These are phyloP conservation scores for Asclepias syriaca DNA, from an alignment of 257 asterid genomes.

Conservation along the genomic window DNA sequence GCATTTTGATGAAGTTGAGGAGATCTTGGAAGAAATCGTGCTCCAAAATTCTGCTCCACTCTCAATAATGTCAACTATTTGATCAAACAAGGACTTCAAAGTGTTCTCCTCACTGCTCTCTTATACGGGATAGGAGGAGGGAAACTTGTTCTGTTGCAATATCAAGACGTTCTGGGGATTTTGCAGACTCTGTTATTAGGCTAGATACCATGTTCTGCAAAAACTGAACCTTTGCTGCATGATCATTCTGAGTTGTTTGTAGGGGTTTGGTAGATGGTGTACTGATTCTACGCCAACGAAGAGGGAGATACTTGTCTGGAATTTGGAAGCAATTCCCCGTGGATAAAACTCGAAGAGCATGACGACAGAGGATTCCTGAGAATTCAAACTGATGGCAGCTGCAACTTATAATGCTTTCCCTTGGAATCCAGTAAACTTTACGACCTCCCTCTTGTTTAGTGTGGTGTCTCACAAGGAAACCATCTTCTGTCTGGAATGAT, in stretches of 20 bases:
- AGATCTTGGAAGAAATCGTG: too few species aligned
- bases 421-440: constrained; percentile 82
- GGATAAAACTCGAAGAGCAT: constrained; percentile 85
- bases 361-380: constrained; percentile 89
- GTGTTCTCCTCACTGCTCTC: too few species aligned
- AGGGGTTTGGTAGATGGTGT: constrained; percentile 35
- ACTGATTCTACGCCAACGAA: constrained; percentile 73
- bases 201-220: constrained; percentile 73
- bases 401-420: constrained; percentile 80
- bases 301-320: constrained; percentile 72
- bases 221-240: constrained; percentile 58
- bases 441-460: constrained; percentile 90
- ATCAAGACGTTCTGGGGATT: constrained; percentile 72
- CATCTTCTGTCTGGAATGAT: constrained; percentile 69
- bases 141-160: constrained; percentile 73
- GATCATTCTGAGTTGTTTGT: constrained; percentile 43
- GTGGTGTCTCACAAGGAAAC: constrained; percentile 85
- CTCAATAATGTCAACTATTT: too few species aligned
- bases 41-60: too few species aligned
- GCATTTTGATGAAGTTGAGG: too few species aligned
- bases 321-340: constrained; percentile 93
- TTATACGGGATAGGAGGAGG: constrained; percentile 53
- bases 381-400: constrained; percentile 92
- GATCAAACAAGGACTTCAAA: too few species aligned
- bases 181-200: constrained; percentile 68